Evolutionary conservation across 352 stramenopile species (phyloP).

Genomic region (Phytophthora podocarpi): DNA sequence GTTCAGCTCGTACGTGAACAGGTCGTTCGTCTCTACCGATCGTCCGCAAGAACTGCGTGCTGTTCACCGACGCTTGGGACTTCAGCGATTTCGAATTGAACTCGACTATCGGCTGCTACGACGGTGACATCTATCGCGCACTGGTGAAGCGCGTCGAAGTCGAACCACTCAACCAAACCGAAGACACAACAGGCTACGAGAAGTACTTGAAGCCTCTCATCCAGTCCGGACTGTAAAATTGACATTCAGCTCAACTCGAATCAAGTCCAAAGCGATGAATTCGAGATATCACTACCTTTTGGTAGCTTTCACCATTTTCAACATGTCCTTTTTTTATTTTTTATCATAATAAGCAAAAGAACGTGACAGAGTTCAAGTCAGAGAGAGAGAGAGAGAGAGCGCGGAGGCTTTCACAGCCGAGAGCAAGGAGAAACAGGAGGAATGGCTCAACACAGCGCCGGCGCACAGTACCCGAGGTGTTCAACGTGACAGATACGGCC

Average conservation of each 20-base stretch:
- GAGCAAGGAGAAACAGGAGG: too few relatives aligned
- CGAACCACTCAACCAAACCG: conserved; percentile 50
- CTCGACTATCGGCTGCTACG: conserved; percentile 61
- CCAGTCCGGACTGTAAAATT: conserved; percentile 24
- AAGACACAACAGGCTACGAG: conserved; percentile 31
- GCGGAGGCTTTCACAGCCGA: too few relatives aligned
- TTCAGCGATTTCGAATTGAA: conserved; percentile 76
- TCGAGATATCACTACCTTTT: too few relatives aligned
- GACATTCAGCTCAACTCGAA: neutral
- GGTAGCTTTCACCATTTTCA: neutral
- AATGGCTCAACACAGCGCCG: too few relatives aligned
- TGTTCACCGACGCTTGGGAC: conserved; percentile 51
- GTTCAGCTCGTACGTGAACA: conserved; percentile 40
- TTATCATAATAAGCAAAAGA: too few relatives aligned
- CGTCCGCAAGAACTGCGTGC: conserved; percentile 52
- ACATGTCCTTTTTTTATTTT: too few relatives aligned
- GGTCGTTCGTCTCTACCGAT: conserved; percentile 43
- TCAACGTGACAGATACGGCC: too few relatives aligned
- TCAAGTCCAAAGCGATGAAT: too few relatives aligned
- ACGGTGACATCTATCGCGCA: conserved; percentile 67
- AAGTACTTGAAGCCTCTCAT: conserved; percentile 44
- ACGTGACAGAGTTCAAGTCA: too few relatives aligned
- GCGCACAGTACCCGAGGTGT: too few relatives aligned
- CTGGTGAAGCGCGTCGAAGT: conserved; percentile 46
- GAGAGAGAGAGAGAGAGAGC: too few relatives aligned